These are phyloP conservation scores for Pestalotiopsis sp. DNA, from an alignment of 2,329 filamentous ascomycete genomes.

Conservation along the genomic window DNA sequence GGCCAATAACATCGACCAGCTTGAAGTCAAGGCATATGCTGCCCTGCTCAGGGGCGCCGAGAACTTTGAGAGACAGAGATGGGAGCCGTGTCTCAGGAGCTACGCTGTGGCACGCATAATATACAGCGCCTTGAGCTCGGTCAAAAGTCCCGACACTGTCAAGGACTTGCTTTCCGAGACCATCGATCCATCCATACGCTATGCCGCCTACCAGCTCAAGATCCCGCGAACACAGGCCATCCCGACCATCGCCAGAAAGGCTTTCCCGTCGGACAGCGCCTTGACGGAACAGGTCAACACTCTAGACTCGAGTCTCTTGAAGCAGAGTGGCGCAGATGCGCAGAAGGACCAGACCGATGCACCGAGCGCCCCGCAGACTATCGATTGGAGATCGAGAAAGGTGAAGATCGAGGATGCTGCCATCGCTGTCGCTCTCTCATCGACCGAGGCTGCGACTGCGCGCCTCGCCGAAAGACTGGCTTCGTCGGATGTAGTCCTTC, in stretches of 20 bases:
- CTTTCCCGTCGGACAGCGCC: slow-evolving; percentile 69
- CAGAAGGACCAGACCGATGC: slow-evolving; percentile 51
- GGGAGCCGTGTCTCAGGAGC: slow-evolving; percentile 75
- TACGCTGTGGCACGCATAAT: slow-evolving; percentile 80
- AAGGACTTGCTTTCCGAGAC: slow-evolving; percentile 84
- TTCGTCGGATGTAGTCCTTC: slow-evolving; percentile 45
- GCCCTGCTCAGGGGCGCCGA: slow-evolving; percentile 75
- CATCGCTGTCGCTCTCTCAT: slow-evolving; percentile 81
- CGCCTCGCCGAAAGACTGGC: slow-evolving; percentile 51
- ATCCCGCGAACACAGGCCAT: slow-evolving; percentile 85
- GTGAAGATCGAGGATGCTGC: slow-evolving; percentile 92
- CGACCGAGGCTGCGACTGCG: slow-evolving; percentile 60
- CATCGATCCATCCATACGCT: slow-evolving; percentile 91
- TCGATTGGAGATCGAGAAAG: slow-evolving; percentile 83
- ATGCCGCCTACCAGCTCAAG: slow-evolving; percentile 90
- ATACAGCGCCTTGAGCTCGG: slow-evolving; percentile 74
- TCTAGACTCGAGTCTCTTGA: slow-evolving; percentile 69
- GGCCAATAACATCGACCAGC: slow-evolving; percentile 70
- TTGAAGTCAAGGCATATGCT: slow-evolving; percentile 86
- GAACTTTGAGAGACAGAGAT: slow-evolving; percentile 85
- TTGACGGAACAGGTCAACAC: slow-evolving; percentile 71
- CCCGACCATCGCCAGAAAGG: slow-evolving; percentile 74
- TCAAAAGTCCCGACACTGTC: slow-evolving; percentile 73
- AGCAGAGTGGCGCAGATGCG: slow-evolving; percentile 53
- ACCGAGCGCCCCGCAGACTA: slow-evolving; percentile 68